Evolutionary conservation across 495 filamentous ascomycete genomes (phyloP), one percentile per base, ranked within the genome.

Genomic region (Glarea lozoyensis): DNA sequence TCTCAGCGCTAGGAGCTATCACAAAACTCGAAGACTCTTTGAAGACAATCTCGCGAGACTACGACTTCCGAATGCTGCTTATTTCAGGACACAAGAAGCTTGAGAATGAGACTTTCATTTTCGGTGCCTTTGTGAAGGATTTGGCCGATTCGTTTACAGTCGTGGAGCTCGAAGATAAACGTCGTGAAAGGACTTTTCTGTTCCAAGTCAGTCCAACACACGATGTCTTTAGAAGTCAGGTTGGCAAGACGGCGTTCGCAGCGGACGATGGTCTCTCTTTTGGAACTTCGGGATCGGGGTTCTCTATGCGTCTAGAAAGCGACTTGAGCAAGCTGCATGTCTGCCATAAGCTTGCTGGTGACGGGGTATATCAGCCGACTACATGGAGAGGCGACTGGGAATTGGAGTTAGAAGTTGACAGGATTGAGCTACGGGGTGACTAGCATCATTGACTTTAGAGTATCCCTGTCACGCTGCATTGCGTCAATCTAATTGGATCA

Each of bases 181-280:
- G 6, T 6, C 22, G 6, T 4, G 35, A 37, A n/a, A 6, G 35
- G 18, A 37, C 17, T 21, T 21, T 37, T 16, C 35, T 37, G 4
- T 37, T 37, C 35, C 35, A 37, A 16, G 11, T 37, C 6, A 21
- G 16, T n/a, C 35, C 35, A 5, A 37, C 18, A 10, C 35, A 37
- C 35, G 35, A 37, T 21, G 35, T 37, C 16, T 37, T 37, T 37
- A 16, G 35, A 19, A 37, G 35, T 16, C 19, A 21, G 11, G n/a
- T 37, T 37, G 17, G 35, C 10, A 37, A 37, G 4, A 21, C 4
- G n/a, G 35, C 35, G 5, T 37, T 16, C 17, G 22, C 35, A 4
- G 4, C 11, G 3, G 17, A 37, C 18, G 18, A 37, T 5, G 17
- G n/a, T 3, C 35, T 37, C 7, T 37, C 17, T 6, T 37, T 37